Evolutionary conservation across 805 yeast species (phyloP), one percentile per base, ranked within the genome.

Genomic region (Suhomyces emberorum): DNA sequence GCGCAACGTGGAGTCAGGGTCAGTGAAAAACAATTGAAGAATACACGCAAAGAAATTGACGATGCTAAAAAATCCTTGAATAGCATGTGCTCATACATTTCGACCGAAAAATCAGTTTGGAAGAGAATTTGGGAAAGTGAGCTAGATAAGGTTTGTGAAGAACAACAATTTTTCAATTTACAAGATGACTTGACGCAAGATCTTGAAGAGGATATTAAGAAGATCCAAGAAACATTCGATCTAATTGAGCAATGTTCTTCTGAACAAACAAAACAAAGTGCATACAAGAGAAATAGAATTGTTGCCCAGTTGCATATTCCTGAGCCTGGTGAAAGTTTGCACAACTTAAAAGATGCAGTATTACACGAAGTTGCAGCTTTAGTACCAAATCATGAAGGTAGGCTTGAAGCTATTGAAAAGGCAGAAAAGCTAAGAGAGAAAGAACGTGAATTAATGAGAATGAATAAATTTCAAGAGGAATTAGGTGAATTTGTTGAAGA

Each of bases 41-140:
- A 70, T 15, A 83, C 91, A 1, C 53, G 71, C 6, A 77, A 77
- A 46, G 95, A 89, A 43, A 69, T 93, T 16, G 62, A 51, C 3
- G 66, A 62, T 1, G 89, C 95, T 0, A 72, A 74, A 37, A 32
- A 49, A 0, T 72, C 74, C 12, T 67, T 91, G 28, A 58, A 58
- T 1, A 59, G 59, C 2, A 74, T 88, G 72, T 69, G 73, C n/a
- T 62, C 61, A 4, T 88, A 77, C 51, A 81, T 93, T 26, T 51
- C 59, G 1, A 65, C 68, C 4, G 98, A 88, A 53, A 84, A 84
- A 46, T 81, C 88, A 5, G 79, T 77, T 21, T 88, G 98, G 96
- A 85, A 86, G 54, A 77, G 77, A 47, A 81, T 87, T 7, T 91
- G 98, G 97, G 96, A 89, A 54, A 67, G 81, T 4, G 96, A 88